Evolutionary conservation across 2,329 filamentous ascomycete species (phyloP), one percentile per base, ranked within the genome.

Genomic region (Trichophaea hybrida): DNA sequence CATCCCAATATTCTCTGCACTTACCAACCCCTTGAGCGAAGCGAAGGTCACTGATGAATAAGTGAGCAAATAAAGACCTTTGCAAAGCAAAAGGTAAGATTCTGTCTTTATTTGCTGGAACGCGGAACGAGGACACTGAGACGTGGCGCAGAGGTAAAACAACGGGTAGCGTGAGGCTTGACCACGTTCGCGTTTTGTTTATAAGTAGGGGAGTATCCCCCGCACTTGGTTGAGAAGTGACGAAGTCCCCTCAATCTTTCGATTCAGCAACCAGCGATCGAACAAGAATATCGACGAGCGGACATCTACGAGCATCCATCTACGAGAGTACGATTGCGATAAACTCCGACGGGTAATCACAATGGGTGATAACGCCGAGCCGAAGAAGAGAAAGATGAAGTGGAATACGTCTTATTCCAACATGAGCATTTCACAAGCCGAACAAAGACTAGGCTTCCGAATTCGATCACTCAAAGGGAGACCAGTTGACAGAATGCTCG

Each of bases 181-280:
- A 3, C 24, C 24, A 24, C 24, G 24, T 1, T 24, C 24, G 24
- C 24, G 15, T 43, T 43, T 43, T 54, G 17, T 54, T 2, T 54
- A 54, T 54, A 50, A 50, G 31, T 13, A 50, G 46, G 46, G 46
- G 46, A 15, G 46, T 17, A 13, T 50, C 46, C 46, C 46, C 46
- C 46, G 46, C 46, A 50, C 46, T 50, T 50, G 46, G 46, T 50
- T 50, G 46, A 50, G 46, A 50, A 50, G n/a, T 15, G 46, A 50
- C 46, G 15, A 50, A 50, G 46, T 50, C 46, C n/a, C 13, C 24
- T 53, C 50, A 53, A 57, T 24, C 52, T 57, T 52, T 57, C 43
- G 53, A 60, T 52, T 44, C 53, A 55, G 51, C 40, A 59, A 59
- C 37, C 51, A 55, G 51, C n/a, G n/a, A n/a, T n/a, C n/a, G n/a